Evolutionary conservation across 2,329 filamentous ascomycete genomes (phyloP), one percentile per base, ranked within the genome.

Genomic region (Monosporascus sp.): DNA sequence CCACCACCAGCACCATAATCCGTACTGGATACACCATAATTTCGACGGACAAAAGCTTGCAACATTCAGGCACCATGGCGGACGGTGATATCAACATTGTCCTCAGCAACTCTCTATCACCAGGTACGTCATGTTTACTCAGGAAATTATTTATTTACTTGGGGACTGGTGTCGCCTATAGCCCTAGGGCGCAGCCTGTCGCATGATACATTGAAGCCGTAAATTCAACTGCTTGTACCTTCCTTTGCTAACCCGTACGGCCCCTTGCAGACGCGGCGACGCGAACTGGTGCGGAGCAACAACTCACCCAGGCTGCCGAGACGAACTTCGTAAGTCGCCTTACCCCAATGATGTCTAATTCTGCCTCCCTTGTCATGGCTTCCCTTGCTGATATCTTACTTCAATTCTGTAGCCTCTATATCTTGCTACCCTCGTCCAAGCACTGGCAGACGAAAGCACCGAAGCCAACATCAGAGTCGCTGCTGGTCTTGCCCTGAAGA

Each of bases 401-500:
- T 15, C 50, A 45, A 48, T 20, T 45, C 37, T 22, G 9, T 46
- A 69, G 94, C 87, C 94, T 66, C 84, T 88, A 73, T 99, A 99
- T 76, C 85, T 97, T 62, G 85, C 87, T 62, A 94, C 91, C 59
- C 88, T 99, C 69, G 93, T 94, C 62, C 88, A 90, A 75, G 90
- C 96, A 75, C 85, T 99, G 67, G 91, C 92, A 69, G 96, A 97
- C 75, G 93, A 97, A 68, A 81, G 83, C 63, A 86, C 88, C 61
- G 81, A 89, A 68, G 82, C 88, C 60, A 83, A 90, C 69, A 94
- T 97, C 69, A 88, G 94, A 80, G 88, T 90, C 63, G 93, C 94
- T 63, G 94, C 94, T 65, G 94, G 92, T 84, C 84, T 99, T 65
- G 93, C 94, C 63, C 80, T 99, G 68, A 99, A 99, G 78, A 99